Evolutionary conservation across 176 grass and related monocot species (phyloP), one percentile per base, ranked within the genome.

Genomic region (Carex scoparia): DNA sequence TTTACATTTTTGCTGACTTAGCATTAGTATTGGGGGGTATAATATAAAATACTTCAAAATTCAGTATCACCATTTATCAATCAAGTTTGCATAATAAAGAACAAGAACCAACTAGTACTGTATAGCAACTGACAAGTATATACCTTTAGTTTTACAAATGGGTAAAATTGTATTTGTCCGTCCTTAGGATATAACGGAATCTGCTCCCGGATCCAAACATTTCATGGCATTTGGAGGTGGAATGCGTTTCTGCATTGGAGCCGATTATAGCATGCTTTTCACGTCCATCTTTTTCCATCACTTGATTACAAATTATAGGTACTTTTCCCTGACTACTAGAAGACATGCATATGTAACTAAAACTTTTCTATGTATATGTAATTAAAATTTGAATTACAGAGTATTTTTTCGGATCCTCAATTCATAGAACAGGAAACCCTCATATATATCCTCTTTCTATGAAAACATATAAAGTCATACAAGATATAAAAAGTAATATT

Each of bases 281-380:
- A 69, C 86, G 49, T 67, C 84, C 60, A 76, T 86, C 23, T 89
- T 89, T 71, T 78, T 89, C 61, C 88, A 89, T 61, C 82, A 81
- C 80, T 81, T 89, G 49, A 84, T 89, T 16, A 83, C 84, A 6
- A 78, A 89, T 46, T 86, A 89, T 32, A 83, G 77, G 84, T 89
- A 77, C 10, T 4, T 14, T 44, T 44, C 11, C 3, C 55, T 57
- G 10, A 57, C 55, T 57, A 57, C 0, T 1, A 11, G 10, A 57
- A 16, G 11, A 13, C 55, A 2, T 35, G 33, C 33, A 0, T 4
- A 3, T 57, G 55, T 14, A 57, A 57, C 16, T 14, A 3, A 57
- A 44, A 44, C 42, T 44, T 40, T 4, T 40, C 23, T 23, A 23
- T 23, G 23, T 23, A 3, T 40, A 23, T 23, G 23, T 23, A 44